Percentiles rank a stretch among this genome's conserved stretches.
Evolutionary conservation across 176 grass and related monocot species (phyloP).

Genomic region (Hordeum vulgare): DNA sequence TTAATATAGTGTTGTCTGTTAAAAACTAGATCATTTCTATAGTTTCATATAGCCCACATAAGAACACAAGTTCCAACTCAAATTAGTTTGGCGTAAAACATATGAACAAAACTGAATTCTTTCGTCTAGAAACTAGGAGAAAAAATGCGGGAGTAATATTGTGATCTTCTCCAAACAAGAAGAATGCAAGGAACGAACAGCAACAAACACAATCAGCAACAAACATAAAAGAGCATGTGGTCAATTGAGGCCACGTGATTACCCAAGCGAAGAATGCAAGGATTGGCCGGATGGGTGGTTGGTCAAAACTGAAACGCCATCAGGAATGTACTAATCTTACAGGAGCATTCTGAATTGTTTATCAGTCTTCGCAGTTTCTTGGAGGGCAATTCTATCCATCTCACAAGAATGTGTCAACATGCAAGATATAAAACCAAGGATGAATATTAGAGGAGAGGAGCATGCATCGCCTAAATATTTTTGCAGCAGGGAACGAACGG

Average conservation of each 20-base stretch:
- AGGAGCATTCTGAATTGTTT: not conserved
- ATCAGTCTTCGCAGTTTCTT: not conserved
- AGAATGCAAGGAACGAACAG: no score
- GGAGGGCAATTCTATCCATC: not conserved
- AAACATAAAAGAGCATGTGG: not conserved
- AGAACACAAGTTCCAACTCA: no score
- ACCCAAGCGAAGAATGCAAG: not conserved
- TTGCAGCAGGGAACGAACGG: not conserved
- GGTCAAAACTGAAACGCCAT: not conserved
- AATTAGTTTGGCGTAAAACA: no score
- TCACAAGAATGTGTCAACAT: not conserved
- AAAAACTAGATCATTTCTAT: no score
- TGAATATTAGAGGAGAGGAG: not conserved
- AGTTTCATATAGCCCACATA: no score
- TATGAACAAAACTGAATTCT: not conserved
- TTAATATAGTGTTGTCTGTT: no score
- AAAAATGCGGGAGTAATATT: no score
- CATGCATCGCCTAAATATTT: not conserved
- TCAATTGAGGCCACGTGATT: conserved; percentile 2
- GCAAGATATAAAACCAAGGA: not conserved
- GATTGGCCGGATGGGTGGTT: not conserved
- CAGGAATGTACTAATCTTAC: not conserved
- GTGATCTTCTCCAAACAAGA: no score
- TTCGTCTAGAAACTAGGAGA: not conserved
- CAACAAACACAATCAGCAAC: not conserved